Base-by-base conservation (phyloP, 2,329 filamentous ascomycete genomes). In the Cladorrhinum sp. region DNA sequence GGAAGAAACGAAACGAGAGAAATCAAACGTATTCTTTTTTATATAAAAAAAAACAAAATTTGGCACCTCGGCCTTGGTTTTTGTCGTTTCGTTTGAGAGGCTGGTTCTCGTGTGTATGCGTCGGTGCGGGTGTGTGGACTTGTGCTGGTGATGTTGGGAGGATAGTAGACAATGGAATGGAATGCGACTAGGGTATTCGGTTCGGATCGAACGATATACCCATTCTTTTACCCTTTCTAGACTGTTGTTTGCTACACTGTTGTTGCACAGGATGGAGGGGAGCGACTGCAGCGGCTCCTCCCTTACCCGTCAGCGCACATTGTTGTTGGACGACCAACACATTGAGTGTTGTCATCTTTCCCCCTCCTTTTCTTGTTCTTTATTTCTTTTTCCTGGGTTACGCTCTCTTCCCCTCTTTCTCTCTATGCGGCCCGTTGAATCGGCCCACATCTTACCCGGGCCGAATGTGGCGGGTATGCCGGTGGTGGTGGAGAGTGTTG, bases 351-450 rank as follows among this genome's bases (percentile, higher is more conserved):
- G 42, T 12, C 26, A 28, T 28, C 42, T 20, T 46, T 46, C 18
- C 42, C 42, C 42, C 42, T 46, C 42, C 6, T 46, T 21, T 46
- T 42, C 36, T n/a, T 42, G 4, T 30, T 30, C 26, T 10, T 10
- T 10, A 5, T 30, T 30, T 30, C 26, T 30, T 10, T 30, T 10
- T 30, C 26, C 26, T 30, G n/a, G n/a, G n/a, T n/a, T n/a, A n/a
- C n/a, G n/a, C n/a, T n/a, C 26, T 30, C 26, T 53, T 53, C 52
- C 52, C 53, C 20, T 46, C 53, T 42, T 8, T 55, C 21, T 55
- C 20, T 30, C 33, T 18, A 42, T 55, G 33, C 33, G 33, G 53
- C 33, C 53, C 33, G 5, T 42, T 39, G 6, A 26, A 6, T n/a
- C 18, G 53, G 53, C 53, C 53, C 33, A 26, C 53, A 46, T 46